Evolutionary conservation across 2,329 filamentous ascomycete species (phyloP).

Genomic region (Escovopsis sp.): DNA sequence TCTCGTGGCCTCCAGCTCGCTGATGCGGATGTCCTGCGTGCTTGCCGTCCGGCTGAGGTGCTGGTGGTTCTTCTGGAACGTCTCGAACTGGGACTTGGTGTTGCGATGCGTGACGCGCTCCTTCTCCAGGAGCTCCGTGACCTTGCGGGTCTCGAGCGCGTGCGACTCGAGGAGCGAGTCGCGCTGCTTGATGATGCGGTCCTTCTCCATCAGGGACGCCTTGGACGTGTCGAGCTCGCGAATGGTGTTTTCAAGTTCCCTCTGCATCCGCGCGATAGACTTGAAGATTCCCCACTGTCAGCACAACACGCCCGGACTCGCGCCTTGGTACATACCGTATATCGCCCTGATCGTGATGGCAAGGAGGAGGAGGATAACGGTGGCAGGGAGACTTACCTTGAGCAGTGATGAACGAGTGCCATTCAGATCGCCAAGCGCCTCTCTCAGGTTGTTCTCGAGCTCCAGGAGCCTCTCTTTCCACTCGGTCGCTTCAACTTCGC

Average conservation of each 20-base stretch:
- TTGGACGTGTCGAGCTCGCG: slow-evolving; percentile 70
- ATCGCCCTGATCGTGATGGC: not conserved
- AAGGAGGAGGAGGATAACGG: no score
- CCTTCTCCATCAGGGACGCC: slow-evolving; percentile 72
- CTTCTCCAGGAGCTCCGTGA: slow-evolving; percentile 80
- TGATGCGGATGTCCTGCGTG: slow-evolving; percentile 69
- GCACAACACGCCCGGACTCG: no score
- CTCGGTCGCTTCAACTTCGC: slow-evolving; percentile 76
- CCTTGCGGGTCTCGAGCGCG: slow-evolving; percentile 69
- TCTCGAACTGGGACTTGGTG: slow-evolving; percentile 78
- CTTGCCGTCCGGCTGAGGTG: slow-evolving; percentile 76
- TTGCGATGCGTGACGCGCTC: slow-evolving; percentile 74
- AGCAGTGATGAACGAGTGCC: slow-evolving; percentile 76
- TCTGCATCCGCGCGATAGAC: slow-evolving; percentile 77
- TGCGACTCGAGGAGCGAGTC: slow-evolving; percentile 80
- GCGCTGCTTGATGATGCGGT: slow-evolving; percentile 76
- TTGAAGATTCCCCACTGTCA: slow-evolving; percentile 17
- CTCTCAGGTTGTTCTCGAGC: slow-evolving; percentile 74
- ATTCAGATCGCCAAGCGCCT: slow-evolving; percentile 74
- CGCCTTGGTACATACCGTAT: no score
- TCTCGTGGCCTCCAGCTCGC: slow-evolving; percentile 71
- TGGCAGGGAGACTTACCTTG: slow-evolving; percentile 41
- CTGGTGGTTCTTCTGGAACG: slow-evolving; percentile 73
- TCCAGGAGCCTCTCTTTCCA: slow-evolving; percentile 88
- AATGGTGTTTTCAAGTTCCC: slow-evolving; percentile 71